Evolutionary conservation across 257 asterid species (phyloP).

Genomic region (Capsicum rhomboideum): DNA sequence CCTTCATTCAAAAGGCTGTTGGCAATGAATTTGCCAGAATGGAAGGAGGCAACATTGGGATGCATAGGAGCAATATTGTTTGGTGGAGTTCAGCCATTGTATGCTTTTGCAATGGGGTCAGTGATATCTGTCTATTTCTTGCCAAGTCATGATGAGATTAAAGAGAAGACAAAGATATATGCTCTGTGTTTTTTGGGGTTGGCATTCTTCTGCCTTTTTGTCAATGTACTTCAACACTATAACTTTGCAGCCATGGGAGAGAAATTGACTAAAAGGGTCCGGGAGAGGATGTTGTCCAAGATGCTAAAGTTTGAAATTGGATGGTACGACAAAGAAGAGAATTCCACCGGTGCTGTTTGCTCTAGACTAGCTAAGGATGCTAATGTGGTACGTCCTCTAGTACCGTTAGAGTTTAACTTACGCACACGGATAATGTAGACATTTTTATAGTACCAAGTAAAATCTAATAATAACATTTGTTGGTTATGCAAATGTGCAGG

Average conservation of each 20-base stretch:
- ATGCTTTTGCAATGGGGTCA: conserved; percentile 71
- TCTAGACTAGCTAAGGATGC: conserved; percentile 87
- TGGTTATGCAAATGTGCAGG: conserved; percentile 25
- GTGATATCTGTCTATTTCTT: conserved; percentile 57
- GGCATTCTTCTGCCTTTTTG: conserved; percentile 50
- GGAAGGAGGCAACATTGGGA: conserved; percentile 67
- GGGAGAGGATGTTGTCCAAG: conserved; percentile 75
- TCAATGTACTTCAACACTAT: conserved; percentile 64
- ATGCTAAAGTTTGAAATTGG: conserved; percentile 81
- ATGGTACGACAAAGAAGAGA: conserved; percentile 84
- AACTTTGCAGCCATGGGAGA: conserved; percentile 94
- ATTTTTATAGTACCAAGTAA: neutral
- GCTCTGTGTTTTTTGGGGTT: conserved; percentile 56
- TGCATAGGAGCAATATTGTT: conserved; percentile 47
- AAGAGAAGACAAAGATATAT: conserved; percentile 41
- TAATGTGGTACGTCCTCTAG: conserved; percentile 48
- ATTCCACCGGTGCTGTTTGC: conserved; percentile 70
- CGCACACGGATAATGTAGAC: neutral
- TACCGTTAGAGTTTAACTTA: neutral
- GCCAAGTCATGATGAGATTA: conserved; percentile 43
- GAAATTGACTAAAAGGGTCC: conserved; percentile 64
- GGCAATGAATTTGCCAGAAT: conserved; percentile 84
- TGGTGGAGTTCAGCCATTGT: conserved; percentile 74
- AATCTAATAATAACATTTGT: neutral
- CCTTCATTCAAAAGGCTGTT: conserved; percentile 66